Evolutionary conservation across 352 stramenopile genomes (phyloP), one percentile per base, ranked within the genome.

Genomic region (Globisporangium echinulatum): DNA sequence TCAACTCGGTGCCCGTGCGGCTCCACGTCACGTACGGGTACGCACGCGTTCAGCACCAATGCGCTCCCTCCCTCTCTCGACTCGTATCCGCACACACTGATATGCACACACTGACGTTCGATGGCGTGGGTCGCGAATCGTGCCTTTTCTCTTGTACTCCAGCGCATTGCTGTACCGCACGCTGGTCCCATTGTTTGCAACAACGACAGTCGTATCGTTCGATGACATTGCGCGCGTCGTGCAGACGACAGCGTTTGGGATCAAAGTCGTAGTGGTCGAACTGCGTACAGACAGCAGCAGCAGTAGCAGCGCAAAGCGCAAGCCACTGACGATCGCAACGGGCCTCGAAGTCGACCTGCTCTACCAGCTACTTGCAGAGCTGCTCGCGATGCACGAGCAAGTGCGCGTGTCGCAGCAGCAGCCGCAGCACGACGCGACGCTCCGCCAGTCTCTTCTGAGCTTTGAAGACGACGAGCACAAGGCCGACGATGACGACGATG

Each of bases 21-120:
- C 70, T 94, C 11, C 74, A 90, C 54, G 72, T 94, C 52, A 91
- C 85, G 0, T 92, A 82, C 61, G 78, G 81, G 84, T 92, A 72
- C 62, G 71, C 52, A 33, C 25, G 25, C 25, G 1, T 33, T 33
- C 25, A 33, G 25, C 25, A 33, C 25, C 25, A 33, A 33, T 33
- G 25, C 10, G n/a, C 43, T 17, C 43, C 2, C 43, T 44, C 1
- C 5, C 7, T 36, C 25, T 14, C 1, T 10, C 52, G 42, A 33
- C 25, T 33, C 25, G 25, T 33, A 33, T 33, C 1, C 25, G 25
- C 25, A 33, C 25, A 3, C 25, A 33, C 25, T 33, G 25, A 33
- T 33, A 33, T 33, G 25, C 25, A 33, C 25, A 33, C 25, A 33
- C 2, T 33, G 25, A 33, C 25, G 25, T 33, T 33, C 25, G 25